phyloP scores from a whole-genome alignment of 179 eudicot species.

The Monotropa hypopitys region DNA sequence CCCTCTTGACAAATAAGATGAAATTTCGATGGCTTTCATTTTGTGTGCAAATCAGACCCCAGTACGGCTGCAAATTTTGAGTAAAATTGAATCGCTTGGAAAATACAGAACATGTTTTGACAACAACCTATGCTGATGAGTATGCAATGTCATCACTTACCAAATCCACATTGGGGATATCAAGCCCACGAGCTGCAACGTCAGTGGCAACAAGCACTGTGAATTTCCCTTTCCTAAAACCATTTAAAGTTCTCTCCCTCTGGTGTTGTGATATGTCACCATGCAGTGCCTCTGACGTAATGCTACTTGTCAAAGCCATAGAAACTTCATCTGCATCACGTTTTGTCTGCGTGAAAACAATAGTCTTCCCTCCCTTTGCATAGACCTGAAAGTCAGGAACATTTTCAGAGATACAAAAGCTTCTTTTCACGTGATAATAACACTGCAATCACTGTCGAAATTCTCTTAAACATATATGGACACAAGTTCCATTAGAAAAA shows the following conservation, averaged over 20 bases:
- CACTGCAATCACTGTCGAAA: background rate
- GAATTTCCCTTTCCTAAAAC: slow-evolving; percentile 85
- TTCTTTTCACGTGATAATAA: background rate
- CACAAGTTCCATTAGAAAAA: background rate
- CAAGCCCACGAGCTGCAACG: slow-evolving; percentile 95
- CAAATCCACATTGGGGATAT: slow-evolving; percentile 87
- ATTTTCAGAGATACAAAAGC: background rate
- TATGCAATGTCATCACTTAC: slow-evolving; percentile 25
- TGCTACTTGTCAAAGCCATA: slow-evolving; percentile 55
- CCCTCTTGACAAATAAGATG: background rate
- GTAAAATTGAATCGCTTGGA: background rate
- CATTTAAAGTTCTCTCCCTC: slow-evolving; percentile 76
- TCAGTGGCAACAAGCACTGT: slow-evolving; percentile 92
- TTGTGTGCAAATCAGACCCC: background rate
- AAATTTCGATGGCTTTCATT: background rate
- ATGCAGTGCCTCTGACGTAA: slow-evolving; percentile 85
- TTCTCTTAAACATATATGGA: background rate
- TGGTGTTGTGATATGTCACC: slow-evolving; percentile 96
- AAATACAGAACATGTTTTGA: background rate
- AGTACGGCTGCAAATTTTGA: background rate
- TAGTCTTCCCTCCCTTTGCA: slow-evolving; percentile 91
- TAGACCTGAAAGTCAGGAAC: slow-evolving; percentile 43
- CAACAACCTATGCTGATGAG: background rate
- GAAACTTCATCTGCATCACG: slow-evolving; percentile 95
- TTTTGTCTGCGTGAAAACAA: slow-evolving; percentile 82